Evolutionary conservation across 2,329 filamentous ascomycete genomes (phyloP).

Genomic region (Pseudogymnoascus sp.): DNA sequence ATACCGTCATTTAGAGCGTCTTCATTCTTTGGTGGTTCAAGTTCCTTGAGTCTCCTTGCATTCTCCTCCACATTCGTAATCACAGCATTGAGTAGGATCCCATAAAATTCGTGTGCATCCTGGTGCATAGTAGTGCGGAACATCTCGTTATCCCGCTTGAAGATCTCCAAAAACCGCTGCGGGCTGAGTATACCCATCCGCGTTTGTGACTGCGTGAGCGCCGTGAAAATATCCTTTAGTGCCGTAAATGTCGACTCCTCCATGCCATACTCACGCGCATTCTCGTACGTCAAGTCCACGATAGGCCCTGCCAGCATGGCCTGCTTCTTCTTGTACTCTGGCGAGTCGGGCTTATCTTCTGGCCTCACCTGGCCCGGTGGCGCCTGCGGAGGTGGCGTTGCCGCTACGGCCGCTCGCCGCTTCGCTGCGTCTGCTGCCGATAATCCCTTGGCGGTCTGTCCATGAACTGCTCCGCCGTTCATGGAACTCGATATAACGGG

Average conservation of each 20-base stretch:
- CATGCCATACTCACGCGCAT: conserved; percentile 77
- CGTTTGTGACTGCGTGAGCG: conserved; percentile 71
- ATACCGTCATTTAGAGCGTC: conserved; percentile 42
- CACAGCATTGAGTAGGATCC: conserved; percentile 89
- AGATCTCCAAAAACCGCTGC: conserved; percentile 84
- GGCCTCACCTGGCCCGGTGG: conserved; percentile 46
- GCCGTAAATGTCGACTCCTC: conserved; percentile 90
- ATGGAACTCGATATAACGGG: conserved; percentile 51
- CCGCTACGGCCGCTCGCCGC: conserved; percentile 46
- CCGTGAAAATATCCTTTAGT: conserved; percentile 91
- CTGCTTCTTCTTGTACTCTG: conserved; percentile 97
- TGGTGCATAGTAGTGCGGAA: conserved; percentile 97
- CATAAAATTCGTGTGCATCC: conserved; percentile 95
- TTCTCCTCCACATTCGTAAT: conserved; percentile 91
- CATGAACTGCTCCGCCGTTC: conserved; percentile 40
- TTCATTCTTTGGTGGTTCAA: conserved; percentile 35
- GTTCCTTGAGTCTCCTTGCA: conserved; percentile 55
- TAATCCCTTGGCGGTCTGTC: conserved; percentile 47
- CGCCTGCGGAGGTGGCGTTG: conserved; percentile 46
- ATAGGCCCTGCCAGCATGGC: conserved; percentile 83
- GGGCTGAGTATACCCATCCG: conserved; percentile 88
- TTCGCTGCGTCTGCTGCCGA: conserved; percentile 48
- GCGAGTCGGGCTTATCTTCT: conserved; percentile 89
- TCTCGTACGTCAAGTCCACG: conserved; percentile 75
- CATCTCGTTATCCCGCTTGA: conserved; percentile 93